These are phyloP conservation scores for Exophiala alcalophila DNA, from an alignment of 2,329 filamentous ascomycete genomes.

Conservation along the genomic window DNA sequence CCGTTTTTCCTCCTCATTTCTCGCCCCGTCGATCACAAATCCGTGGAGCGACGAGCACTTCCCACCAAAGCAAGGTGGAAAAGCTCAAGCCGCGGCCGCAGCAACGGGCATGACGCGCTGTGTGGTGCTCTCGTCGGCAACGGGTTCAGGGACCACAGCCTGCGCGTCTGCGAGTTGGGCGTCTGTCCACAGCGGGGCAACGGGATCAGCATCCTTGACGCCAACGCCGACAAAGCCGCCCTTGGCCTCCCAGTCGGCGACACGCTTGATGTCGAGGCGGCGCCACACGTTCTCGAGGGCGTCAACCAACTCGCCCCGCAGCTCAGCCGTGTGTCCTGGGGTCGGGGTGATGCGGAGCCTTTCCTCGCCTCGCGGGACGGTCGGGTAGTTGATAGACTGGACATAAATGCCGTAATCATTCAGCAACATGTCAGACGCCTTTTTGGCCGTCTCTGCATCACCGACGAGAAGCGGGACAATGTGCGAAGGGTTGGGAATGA, in stretches of 20 bases:
- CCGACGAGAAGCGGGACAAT: constrained; percentile 93
- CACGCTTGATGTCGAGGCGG: constrained; percentile 85
- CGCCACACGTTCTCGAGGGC: constrained; percentile 87
- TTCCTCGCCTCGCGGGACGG: constrained; percentile 96
- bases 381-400: constrained; percentile 98
- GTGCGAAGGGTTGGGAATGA: constrained; percentile 96
- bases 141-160: constrained; percentile 11
- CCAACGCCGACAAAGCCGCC: constrained; percentile 96
- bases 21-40: neutral
- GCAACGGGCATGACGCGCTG: constrained; percentile 24
- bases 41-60: constrained; percentile 19
- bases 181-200: constrained; percentile 85
- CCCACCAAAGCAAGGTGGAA: constrained; percentile 2
- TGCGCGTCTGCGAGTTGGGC: constrained; percentile 60
- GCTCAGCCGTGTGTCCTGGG: constrained; percentile 80
- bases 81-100: constrained; percentile 28
- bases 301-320: constrained; percentile 78
- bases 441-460: constrained; percentile 87
- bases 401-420: constrained; percentile 93
- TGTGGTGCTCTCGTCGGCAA: constrained; percentile 14
- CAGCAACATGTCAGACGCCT: constrained; percentile 86
- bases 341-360: constrained; percentile 93
- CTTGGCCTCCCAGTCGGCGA: constrained; percentile 83
- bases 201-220: constrained; percentile 59
- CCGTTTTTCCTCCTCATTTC: neutral